Evolutionary conservation across 1,139 yeast genomes (phyloP).

Genomic region (Saccharomyces hybrid): DNA sequence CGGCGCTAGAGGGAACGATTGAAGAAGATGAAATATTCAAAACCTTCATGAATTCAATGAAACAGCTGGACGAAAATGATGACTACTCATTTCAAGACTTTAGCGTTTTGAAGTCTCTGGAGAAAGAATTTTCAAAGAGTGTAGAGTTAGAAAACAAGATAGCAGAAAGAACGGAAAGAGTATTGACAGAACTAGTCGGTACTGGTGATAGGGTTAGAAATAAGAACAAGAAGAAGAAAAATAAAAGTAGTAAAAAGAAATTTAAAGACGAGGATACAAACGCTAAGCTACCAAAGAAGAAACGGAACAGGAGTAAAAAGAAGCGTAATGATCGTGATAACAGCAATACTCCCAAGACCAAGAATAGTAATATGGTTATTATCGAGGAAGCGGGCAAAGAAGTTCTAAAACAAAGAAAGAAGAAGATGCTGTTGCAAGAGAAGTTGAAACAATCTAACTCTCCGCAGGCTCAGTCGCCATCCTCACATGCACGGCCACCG

Average conservation of each 20-base stretch:
- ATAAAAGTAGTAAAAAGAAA: slow-evolving; percentile 8
- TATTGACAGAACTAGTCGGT: slow-evolving; percentile 22
- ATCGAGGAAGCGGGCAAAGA: slow-evolving; percentile 30
- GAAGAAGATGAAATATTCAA: slow-evolving; percentile 23
- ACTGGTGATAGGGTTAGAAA: slow-evolving; percentile 7
- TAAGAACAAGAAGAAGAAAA: slow-evolving; percentile 13
- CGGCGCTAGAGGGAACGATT: slow-evolving; percentile 21
- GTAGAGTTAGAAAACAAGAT: slow-evolving; percentile 10
- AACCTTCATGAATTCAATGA: slow-evolving; percentile 23
- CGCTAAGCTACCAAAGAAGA: slow-evolving; percentile 11
- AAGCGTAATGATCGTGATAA: not conserved
- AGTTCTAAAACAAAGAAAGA: slow-evolving; percentile 24
- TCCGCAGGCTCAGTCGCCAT: not conserved
- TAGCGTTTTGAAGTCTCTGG: slow-evolving; percentile 23
- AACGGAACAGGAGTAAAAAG: slow-evolving; percentile 7
- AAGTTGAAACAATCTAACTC: slow-evolving; percentile 2
- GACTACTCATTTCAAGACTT: slow-evolving; percentile 21
- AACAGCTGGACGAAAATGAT: slow-evolving; percentile 15
- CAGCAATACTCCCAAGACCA: slow-evolving; percentile 1
- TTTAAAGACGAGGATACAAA: slow-evolving; percentile 4
- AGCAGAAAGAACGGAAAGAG: slow-evolving; percentile 15
- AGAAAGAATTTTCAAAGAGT: slow-evolving; percentile 21
- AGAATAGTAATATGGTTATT: slow-evolving; percentile 24
- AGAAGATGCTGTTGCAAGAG: slow-evolving; percentile 9
- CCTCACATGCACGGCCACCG: not conserved